A percentile compares a stretch with the other conserved stretches of the same genome.
These are phyloP conservation scores for Pseudozyma pruni DNA, from an alignment of 1,284 basidiomycete species.

Conservation along the genomic window DNA sequence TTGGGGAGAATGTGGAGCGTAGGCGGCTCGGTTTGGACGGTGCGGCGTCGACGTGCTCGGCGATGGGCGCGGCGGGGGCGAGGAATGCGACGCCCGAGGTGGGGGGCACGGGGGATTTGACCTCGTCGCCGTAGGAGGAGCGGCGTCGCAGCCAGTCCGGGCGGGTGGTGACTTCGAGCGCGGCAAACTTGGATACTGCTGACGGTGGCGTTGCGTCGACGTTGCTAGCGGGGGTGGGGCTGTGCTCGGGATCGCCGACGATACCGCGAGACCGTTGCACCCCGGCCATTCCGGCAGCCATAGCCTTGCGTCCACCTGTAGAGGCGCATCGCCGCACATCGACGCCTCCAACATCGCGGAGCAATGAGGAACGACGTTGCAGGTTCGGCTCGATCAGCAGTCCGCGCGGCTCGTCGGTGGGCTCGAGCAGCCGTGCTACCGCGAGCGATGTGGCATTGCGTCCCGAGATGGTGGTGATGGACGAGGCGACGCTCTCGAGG, in stretches of 20 bases:
- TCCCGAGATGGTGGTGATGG: slow-evolving; percentile 52
- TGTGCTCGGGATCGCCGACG: no score
- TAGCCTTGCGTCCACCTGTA: slow-evolving; percentile 19
- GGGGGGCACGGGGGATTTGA: slow-evolving; percentile 2
- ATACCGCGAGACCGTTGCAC: slow-evolving; percentile 8
- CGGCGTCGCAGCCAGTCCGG: slow-evolving; percentile 36
- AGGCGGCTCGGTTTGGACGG: slow-evolving; percentile 19
- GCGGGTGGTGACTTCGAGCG: slow-evolving; percentile 13
- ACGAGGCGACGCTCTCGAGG: slow-evolving; percentile 53
- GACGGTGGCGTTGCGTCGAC: not conserved
- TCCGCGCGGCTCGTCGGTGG: slow-evolving; percentile 32
- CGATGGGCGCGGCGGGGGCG: slow-evolving; percentile 2
- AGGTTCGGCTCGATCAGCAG: slow-evolving; percentile 20
- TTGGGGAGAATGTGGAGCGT: slow-evolving; percentile 22
- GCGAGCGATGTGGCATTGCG: slow-evolving; percentile 27
- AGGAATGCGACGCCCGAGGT: slow-evolving; percentile 1
- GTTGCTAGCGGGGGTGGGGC: no score
- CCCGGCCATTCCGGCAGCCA: slow-evolving; percentile 5
- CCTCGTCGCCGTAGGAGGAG: slow-evolving; percentile 42
- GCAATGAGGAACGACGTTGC: slow-evolving; percentile 10
- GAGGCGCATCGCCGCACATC: slow-evolving; percentile 30
- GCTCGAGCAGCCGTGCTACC: slow-evolving; percentile 50
- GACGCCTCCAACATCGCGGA: slow-evolving; percentile 6
- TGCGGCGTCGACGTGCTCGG: slow-evolving; percentile 8
- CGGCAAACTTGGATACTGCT: not conserved